Evolutionary conservation across 306 rosid species (phyloP), one percentile per base, ranked within the genome.

Genomic region (Cercis canadensis): DNA sequence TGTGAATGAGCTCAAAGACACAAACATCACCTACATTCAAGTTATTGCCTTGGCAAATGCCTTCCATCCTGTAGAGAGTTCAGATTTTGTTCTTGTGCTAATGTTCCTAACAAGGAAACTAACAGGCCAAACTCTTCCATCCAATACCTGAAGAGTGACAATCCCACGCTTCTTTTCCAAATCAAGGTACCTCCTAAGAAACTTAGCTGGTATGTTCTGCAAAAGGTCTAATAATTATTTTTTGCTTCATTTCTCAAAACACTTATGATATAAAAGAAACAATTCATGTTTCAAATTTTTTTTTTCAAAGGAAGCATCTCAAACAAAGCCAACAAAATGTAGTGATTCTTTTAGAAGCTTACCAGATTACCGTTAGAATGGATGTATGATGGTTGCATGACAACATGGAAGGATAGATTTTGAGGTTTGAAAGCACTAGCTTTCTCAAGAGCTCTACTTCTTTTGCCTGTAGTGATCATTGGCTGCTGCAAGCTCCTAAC

Each of bases 341-440:
- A 24, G 29, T 24, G 29, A 24, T 24, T 24, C 29, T 24, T 24
- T 43, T 6, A 6, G 19, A 47, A 39, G 76, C 81, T 74, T 74
- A 80, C 84, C 80, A 69, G 0, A 10, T 0, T 0, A 4, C 1
- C 8, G 4, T 3, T 0, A 0, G 8, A 9, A 7, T 2, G 6
- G 18, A 62, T 11, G 13, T 45, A 46, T 0, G 67, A 34, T 11
- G 54, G 57, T 0, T 39, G 55, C 65, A 80, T 65, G 32, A 72
- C 40, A 36, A 75, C 13, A 31, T 0, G 17, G 64, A 75, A 80
- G 19, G 11, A 66, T 12, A 72, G 85, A 14, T 46, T 31, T 40
- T 14, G 41, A 17, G 73, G 24, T 31, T 54, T 62, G 31, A 80
- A 74, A 8, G 31, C 57, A 11, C 44, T 59, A 19, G 76, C 77